Evolutionary conservation across 768 basidiomycete genomes (phyloP).

Genomic region (Naematelia encephala): DNA sequence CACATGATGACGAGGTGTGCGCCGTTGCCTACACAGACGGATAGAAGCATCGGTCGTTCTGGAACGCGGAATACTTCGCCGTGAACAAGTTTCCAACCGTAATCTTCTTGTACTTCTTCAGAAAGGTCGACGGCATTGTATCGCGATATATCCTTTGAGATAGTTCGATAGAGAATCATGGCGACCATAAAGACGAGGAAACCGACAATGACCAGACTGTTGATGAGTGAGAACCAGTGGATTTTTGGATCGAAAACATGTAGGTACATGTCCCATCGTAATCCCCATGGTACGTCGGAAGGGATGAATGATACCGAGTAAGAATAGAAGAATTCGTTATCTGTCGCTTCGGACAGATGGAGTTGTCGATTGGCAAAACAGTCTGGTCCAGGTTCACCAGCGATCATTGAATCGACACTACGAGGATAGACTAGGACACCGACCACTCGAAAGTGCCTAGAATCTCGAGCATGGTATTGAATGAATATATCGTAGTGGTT

Average conservation of each 20-base stretch:
- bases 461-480: conserved; percentile 75
- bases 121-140: conserved; percentile 92
- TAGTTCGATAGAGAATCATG: conserved; percentile 79
- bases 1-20: conserved; percentile 82
- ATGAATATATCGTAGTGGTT: conserved; percentile 69
- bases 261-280: conserved; percentile 94
- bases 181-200: conserved; percentile 78
- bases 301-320: conserved; percentile 86
- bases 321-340: conserved; percentile 72
- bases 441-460: conserved; percentile 73
- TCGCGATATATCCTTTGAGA: conserved; percentile 87
- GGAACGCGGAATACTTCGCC: conserved; percentile 93
- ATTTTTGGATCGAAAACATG: conserved; percentile 90
- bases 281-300: conserved; percentile 75
- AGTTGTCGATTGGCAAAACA: conserved; percentile 49
- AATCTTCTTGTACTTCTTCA: conserved; percentile 95
- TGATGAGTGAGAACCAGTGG: conserved; percentile 93
- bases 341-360: conserved; percentile 60
- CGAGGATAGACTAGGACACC: conserved; percentile 75
- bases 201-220: conserved; percentile 83
- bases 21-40: conserved; percentile 87
- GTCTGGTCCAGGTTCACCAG: conserved; percentile 24
- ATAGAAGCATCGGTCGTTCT: conserved; percentile 67
- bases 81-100: conserved; percentile 96
- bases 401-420: conserved; percentile 37